Base-by-base conservation (phyloP, 768 basidiomycete genomes). In the Asterophora parasitica region DNA sequence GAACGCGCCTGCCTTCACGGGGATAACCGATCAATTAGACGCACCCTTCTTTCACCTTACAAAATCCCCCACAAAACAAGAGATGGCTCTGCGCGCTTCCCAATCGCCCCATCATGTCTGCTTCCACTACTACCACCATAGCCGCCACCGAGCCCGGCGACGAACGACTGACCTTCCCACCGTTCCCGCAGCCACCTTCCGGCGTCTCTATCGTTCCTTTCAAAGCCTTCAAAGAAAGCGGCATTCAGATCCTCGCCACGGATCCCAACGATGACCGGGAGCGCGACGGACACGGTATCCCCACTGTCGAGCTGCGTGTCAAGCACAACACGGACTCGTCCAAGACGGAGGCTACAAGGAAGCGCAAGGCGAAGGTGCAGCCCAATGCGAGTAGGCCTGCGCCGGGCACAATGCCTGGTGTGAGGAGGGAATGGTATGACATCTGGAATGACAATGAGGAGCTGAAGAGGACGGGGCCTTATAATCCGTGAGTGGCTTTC, bases 361-460 rank as follows among this genome's bases (percentile, higher is more conserved):
- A 68, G 58, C 72, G 70, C 57, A 79, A 75, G 60, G 68, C 60
- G 49, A 68, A 64, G 42, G 63, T 62, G 30, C 7, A 49, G 50
- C 38, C 63, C 62, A 46, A 36, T 15, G 15, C 33, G n/a, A 23
- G 11, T 17, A 23, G 34, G 6, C 28, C 36, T 4, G 40, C 12
- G 26, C 32, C 40, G 44, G 49, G 17, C 5, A 17, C 12, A 35
- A 20, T 39, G 4, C 37, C 47, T n/a, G 46, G 42, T 1, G 51
- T 38, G 13, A 58, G 59, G 26, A 68, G 60, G 50, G 67, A 69
- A 34, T 90, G 86, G 86, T 85, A 75, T 68, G 79, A 86, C 50
- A 67, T 78, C n/a, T 90, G 88, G 88, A 76, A 76, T 42, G 78
- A 83, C 34, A 69, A 66, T 3, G 85, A 88, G 60, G 63, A 70